Evolutionary conservation across 352 stramenopile species (phyloP), one percentile per base, ranked within the genome.

Genomic region (Vaucheria bursata): DNA sequence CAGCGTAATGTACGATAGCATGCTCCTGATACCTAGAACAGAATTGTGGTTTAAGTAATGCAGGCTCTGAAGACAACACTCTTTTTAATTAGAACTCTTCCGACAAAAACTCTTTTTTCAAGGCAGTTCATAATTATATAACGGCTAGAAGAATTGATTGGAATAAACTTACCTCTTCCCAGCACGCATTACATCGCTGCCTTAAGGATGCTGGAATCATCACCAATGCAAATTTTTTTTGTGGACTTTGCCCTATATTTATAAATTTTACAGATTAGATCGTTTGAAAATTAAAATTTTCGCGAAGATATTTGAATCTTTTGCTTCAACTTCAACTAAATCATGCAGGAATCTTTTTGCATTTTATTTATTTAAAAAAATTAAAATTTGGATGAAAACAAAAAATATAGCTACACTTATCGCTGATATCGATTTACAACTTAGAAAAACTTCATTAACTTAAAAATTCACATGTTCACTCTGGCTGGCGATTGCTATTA

Each of bases 181-280:
- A 83, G 72, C 78, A 83, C 34, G 77, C 45, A 65, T 83, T 83
- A 35, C 78, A 83, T 35, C 78, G 53, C 33, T 83, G 78, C 7
- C 53, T 37, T 40, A 83, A 7, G 29, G 31, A 45, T 34, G 33
- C 38, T 4, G 73, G 73, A 29, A 72, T 29, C 65, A 72, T 72
- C 39, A 12, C 12, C 39, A 50, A n/a, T n/a, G n/a, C n/a, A 5
- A 12, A 5, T 50, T 5, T 12, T 50, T 50, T 5, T 12, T 5
- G 39, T 12, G 12, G 39, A 5, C 12, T 50, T 5, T 50, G 5
- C 5, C 39, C 39, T 5, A 5, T 50, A 12, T 12, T 5, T 50
- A 50, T 50, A 5, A 50, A 12, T 50, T 5, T 12, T 50, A 12
- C 39, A 50, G 5, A 50, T 12, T 12, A 5, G 12, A 12, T 12